These are phyloP conservation scores for Croton laevigatus DNA, from an alignment of 441 rosid genomes.

Conservation along the genomic window DNA sequence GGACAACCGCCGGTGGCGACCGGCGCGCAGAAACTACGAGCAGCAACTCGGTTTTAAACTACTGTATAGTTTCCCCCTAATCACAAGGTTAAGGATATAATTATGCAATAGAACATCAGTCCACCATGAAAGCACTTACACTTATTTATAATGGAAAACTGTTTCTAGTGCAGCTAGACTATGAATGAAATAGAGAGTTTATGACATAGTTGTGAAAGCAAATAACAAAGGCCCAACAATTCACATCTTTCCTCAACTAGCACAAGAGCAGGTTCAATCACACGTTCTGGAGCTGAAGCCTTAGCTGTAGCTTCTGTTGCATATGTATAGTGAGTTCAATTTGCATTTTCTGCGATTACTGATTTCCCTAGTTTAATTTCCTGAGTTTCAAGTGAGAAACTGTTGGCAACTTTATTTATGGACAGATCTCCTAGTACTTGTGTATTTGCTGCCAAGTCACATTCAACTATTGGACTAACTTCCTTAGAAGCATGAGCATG, in stretches of 20 bases:
- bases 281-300: constrained; percentile 79
- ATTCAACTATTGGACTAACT: constrained; percentile 39
- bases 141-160: background rate
- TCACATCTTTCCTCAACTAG: constrained; percentile 72
- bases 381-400: constrained; percentile 46
- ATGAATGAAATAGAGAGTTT: background rate
- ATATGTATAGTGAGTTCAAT: constrained; percentile 39
- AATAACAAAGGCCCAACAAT: background rate
- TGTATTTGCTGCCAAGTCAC: constrained; percentile 54
- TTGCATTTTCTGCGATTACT: constrained; percentile 39
- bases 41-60: no score
- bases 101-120: no score
- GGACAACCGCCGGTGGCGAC: no score
- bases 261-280: constrained; percentile 93
- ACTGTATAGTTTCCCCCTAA: no score
- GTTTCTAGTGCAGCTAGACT: background rate
- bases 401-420: constrained; percentile 46
- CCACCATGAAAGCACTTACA: no score
- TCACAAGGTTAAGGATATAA: no score
- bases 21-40: no score
- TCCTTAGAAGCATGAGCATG: constrained; percentile 48
- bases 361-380: constrained; percentile 51
- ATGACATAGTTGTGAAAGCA: background rate
- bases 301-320: constrained; percentile 44
- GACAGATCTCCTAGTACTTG: constrained; percentile 49